These are phyloP conservation scores for Agaricus blazei DNA, from an alignment of 768 basidiomycete species.

Conservation along the genomic window DNA sequence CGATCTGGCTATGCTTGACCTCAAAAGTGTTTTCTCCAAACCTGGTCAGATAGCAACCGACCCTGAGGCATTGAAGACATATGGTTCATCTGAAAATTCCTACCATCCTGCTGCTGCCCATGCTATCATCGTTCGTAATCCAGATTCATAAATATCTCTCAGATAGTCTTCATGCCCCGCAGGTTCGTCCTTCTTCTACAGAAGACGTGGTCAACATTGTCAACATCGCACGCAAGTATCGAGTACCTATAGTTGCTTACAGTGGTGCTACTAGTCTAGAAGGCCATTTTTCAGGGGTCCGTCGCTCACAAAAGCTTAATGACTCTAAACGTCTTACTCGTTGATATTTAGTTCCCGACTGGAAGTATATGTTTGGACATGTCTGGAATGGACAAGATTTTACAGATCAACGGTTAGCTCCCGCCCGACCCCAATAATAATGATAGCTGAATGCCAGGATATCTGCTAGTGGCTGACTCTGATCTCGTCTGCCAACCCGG, in stretches of 20 bases:
- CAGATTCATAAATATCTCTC: background rate
- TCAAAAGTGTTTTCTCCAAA: slow-evolving; percentile 41
- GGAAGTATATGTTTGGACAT: slow-evolving; percentile 83
- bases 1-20: slow-evolving; percentile 46
- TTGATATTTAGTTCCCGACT: slow-evolving; percentile 28
- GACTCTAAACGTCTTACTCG: background rate
- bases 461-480: slow-evolving; percentile 52
- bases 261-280: slow-evolving; percentile 86
- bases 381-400: slow-evolving; percentile 76
- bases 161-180: slow-evolving; percentile 16
- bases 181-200: slow-evolving; percentile 60
- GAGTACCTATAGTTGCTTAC: slow-evolving; percentile 75
- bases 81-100: slow-evolving; percentile 68
- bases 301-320: slow-evolving; percentile 14
- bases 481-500: slow-evolving; percentile 79
- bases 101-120: slow-evolving; percentile 60
- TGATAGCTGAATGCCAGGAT: background rate
- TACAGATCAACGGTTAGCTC: slow-evolving; percentile 61
- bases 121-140: slow-evolving; percentile 37
- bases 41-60: slow-evolving; percentile 47
- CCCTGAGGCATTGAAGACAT: slow-evolving; percentile 40
- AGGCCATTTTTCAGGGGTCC: slow-evolving; percentile 77
- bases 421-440: background rate
- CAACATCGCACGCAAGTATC: slow-evolving; percentile 66
- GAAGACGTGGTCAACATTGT: slow-evolving; percentile 82